phyloP scores from a whole-genome alignment of 2,329 filamentous ascomycete genomes.

The Cadophora gregata region DNA sequence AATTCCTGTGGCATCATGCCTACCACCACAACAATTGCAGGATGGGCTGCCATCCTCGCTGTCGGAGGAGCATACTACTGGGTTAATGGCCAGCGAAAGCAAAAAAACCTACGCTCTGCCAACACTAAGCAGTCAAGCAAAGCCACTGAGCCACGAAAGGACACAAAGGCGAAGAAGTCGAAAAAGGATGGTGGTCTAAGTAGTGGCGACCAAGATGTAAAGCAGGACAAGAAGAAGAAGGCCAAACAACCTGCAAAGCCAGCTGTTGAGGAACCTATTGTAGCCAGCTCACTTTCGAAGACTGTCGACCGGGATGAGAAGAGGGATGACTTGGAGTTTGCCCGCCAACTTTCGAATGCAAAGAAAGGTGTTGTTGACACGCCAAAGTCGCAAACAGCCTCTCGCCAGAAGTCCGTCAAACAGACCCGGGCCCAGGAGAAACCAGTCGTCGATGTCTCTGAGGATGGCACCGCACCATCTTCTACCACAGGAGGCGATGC shows the following conservation, averaged over 20 bases:
- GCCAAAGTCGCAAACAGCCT: slow-evolving; percentile 58
- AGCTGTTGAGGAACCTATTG: slow-evolving; percentile 22
- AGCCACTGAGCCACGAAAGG: slow-evolving; percentile 36
- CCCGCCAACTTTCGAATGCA: slow-evolving; percentile 71
- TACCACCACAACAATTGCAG: slow-evolving; percentile 45
- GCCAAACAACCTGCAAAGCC: slow-evolving; percentile 21
- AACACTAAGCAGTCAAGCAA: slow-evolving; percentile 32
- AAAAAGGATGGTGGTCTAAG: slow-evolving; percentile 37
- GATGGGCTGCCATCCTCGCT: slow-evolving; percentile 46
- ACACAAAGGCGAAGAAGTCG: slow-evolving; percentile 38
- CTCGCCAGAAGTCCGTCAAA: slow-evolving; percentile 66
- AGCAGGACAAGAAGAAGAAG: slow-evolving; percentile 38
- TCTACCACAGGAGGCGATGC: slow-evolving; percentile 77
- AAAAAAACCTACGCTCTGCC: slow-evolving; percentile 33
- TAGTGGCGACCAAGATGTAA: slow-evolving; percentile 35
- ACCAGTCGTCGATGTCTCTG: slow-evolving; percentile 47
- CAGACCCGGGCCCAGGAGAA: slow-evolving; percentile 66
- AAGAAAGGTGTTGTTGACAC: slow-evolving; percentile 67
- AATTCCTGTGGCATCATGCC: slow-evolving; percentile 30
- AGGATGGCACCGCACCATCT: slow-evolving; percentile 64
- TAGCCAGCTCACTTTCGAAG: slow-evolving; percentile 11
- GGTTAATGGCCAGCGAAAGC: slow-evolving; percentile 33
- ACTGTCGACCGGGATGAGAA: slow-evolving; percentile 51
- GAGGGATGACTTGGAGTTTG: slow-evolving; percentile 77
- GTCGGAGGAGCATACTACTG: slow-evolving; percentile 42